A percentile compares a stretch with the other conserved stretches of the same genome.
These are phyloP conservation scores for Fusarium marasasianum DNA, from an alignment of 2,329 filamentous ascomycete genomes.

Conservation along the genomic window DNA sequence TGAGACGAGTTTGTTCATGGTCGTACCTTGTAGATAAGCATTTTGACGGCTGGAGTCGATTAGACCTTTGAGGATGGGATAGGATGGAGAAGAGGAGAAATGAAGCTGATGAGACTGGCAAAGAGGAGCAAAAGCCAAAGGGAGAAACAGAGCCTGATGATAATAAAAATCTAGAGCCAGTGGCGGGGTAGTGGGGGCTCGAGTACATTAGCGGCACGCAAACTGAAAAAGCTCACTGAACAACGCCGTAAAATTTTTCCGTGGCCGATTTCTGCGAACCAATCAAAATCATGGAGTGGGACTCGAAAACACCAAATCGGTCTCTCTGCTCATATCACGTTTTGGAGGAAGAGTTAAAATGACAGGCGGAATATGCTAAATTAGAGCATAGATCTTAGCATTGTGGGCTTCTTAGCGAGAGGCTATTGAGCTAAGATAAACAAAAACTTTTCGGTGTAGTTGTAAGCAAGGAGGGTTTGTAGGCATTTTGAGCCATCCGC, in stretches of 20 bases:
- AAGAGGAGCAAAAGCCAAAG: conserved; percentile 32
- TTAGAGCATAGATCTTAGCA: background rate
- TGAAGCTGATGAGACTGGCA: conserved; percentile 30
- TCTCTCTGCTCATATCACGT: background rate
- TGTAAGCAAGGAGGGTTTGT: background rate
- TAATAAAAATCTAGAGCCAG: conserved; percentile 43
- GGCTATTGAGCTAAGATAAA: no score
- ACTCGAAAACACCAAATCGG: background rate
- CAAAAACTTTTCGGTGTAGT: background rate
- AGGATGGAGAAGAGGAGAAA: conserved; percentile 16
- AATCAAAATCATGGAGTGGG: conserved; percentile 3
- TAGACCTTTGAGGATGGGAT: conserved; percentile 29
- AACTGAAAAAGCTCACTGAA: conserved; percentile 11
- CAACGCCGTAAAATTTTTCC: conserved; percentile 24
- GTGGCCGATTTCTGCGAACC: background rate
- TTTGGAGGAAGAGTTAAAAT: background rate
- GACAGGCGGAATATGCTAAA: background rate
- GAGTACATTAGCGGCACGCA: conserved; percentile 23
- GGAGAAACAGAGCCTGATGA: conserved; percentile 36
- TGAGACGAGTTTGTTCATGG: conserved; percentile 26
- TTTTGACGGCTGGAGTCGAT: conserved; percentile 60
- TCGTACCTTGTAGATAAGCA: conserved; percentile 77
- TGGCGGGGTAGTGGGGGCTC: conserved; percentile 39
- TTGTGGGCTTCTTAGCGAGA: background rate
- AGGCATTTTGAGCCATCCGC: background rate